A percentile compares a stretch with the other conserved stretches of the same genome.
phyloP scores from a whole-genome alignment of 2,329 filamentous ascomycete genomes.

The Orbilia quercus region DNA sequence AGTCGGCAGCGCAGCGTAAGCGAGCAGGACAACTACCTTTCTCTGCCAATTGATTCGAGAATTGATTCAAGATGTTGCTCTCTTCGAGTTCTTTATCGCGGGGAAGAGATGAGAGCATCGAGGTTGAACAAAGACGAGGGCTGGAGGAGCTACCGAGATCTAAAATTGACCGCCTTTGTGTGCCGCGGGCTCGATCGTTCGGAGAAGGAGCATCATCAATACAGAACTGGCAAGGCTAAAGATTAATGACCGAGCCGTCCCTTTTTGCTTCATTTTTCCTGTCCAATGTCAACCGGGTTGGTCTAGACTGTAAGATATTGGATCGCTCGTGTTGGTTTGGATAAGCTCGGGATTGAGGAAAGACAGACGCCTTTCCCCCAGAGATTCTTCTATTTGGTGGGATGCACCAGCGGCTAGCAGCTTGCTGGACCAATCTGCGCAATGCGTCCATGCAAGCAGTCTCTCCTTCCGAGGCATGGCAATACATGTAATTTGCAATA shows the following conservation, averaged over 20 bases:
- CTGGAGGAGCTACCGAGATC: neutral
- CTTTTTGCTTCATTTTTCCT: slow-evolving; percentile 2
- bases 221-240: slow-evolving; percentile 13
- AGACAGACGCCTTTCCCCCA: neutral
- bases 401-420: slow-evolving; percentile 50
- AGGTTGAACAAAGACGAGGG: slow-evolving; percentile 14
- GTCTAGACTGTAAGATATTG: slow-evolving; percentile 15
- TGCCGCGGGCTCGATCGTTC: slow-evolving; percentile 12
- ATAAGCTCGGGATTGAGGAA: slow-evolving; percentile 26
- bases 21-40: slow-evolving; percentile 16
- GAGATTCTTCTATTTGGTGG: slow-evolving; percentile 4
- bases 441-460: neutral
- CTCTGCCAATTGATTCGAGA: slow-evolving; percentile 26
- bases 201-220: slow-evolving; percentile 1
- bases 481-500: no score
- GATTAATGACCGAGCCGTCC: slow-evolving; percentile 41
- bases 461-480: neutral
- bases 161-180: slow-evolving; percentile 21
- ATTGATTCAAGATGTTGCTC: slow-evolving; percentile 18
- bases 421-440: slow-evolving; percentile 29
- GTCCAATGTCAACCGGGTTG: slow-evolving; percentile 13
- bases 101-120: neutral
- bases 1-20: slow-evolving; percentile 10
- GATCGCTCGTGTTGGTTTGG: slow-evolving; percentile 7
- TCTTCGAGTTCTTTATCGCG: slow-evolving; percentile 6